Percentiles rank a stretch among this genome's conserved stretches.
Evolutionary conservation across 176 grass and related monocot genomes (phyloP).

Genomic region (Oryza brachyantha): DNA sequence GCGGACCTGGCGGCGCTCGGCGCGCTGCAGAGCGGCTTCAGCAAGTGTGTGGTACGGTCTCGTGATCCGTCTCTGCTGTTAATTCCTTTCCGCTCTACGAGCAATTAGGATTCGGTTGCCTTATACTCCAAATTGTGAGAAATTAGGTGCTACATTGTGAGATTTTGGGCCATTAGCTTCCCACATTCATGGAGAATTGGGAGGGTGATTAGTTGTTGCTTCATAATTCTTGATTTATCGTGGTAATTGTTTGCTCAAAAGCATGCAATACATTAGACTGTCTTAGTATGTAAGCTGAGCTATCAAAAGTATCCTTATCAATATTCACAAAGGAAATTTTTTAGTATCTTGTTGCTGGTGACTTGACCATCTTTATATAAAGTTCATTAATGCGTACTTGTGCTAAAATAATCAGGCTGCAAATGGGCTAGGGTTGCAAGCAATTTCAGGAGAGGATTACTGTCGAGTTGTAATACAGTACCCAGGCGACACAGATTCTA

Average conservation of each 20-base stretch:
- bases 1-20: conserved; percentile 55
- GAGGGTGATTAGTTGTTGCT: not conserved
- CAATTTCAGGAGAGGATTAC: conserved; percentile 43
- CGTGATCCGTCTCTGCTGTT: not conserved
- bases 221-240: not conserved
- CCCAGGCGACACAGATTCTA: conserved; percentile 71
- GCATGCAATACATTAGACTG: not conserved
- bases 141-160: conserved; percentile 4
- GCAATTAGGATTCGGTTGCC: not conserved
- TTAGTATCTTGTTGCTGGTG: not conserved
- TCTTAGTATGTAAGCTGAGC: not conserved
- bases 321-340: not conserved
- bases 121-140: not conserved
- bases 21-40: conserved; percentile 59
- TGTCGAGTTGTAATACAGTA: conserved; percentile 71
- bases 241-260: not conserved
- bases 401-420: conserved; percentile 48
- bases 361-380: not conserved
- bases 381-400: not conserved
- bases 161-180: not conserved
- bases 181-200: not conserved
- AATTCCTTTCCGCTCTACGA: not conserved
- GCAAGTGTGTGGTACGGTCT: conserved; percentile 84
- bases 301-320: not conserved
- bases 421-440: conserved; percentile 84